A percentile compares a stretch with the other conserved stretches of the same genome.
These are phyloP conservation scores for Phlebiopsis gigantea DNA, from an alignment of 768 basidiomycete species.

Conservation along the genomic window DNA sequence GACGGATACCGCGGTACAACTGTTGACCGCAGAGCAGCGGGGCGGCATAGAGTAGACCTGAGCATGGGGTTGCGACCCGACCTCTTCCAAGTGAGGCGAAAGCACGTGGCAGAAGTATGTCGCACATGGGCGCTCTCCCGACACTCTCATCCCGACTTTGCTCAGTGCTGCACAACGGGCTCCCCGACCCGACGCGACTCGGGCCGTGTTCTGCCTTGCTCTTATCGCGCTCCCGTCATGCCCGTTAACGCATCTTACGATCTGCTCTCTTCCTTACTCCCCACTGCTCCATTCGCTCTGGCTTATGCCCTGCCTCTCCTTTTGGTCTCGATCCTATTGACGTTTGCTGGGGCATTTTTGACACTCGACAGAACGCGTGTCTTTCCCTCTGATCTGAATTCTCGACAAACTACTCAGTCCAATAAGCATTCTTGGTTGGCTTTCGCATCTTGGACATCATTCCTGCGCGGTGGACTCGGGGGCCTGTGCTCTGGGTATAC, in stretches of 20 bases:
- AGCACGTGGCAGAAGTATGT: background rate
- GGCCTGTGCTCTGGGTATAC: conserved; percentile 53
- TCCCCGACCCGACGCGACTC: background rate
- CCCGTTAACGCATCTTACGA: conserved; percentile 13
- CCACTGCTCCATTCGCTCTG: conserved; percentile 44
- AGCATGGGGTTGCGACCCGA: conserved; percentile 7
- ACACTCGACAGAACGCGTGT: conserved; percentile 65
- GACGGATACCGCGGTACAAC: too few species aligned
- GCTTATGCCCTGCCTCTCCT: conserved; percentile 60
- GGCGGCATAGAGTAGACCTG: conserved; percentile 1
- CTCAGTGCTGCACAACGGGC: background rate
- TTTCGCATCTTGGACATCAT: conserved; percentile 30
- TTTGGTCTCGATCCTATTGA: conserved; percentile 47
- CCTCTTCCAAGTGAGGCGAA: background rate
- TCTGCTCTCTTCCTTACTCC: conserved; percentile 32
- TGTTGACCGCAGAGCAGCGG: background rate
- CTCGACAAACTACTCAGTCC: conserved; percentile 22
- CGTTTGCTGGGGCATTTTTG: conserved; percentile 67
- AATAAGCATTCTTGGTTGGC: conserved; percentile 19
- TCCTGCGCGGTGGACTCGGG: conserved; percentile 59
- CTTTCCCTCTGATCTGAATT: conserved; percentile 39
- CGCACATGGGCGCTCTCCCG: background rate
- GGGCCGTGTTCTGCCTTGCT: background rate
- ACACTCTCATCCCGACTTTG: background rate
- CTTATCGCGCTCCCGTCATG: background rate